Evolutionary conservation across 305 asterid genomes (phyloP).

Genomic region (Plantago lanceolata): DNA sequence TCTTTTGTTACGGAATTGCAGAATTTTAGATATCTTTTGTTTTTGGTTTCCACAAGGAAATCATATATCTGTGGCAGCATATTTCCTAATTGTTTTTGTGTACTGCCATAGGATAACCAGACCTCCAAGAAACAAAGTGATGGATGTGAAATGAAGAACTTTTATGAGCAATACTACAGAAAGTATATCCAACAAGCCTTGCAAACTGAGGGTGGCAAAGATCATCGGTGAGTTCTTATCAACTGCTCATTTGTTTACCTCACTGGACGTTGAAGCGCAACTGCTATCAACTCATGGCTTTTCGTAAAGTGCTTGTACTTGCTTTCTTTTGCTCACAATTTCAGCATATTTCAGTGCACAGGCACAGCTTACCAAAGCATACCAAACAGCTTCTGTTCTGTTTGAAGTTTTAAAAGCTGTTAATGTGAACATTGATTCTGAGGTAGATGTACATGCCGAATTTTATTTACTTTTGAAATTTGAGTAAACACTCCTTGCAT

Average conservation of each 20-base stretch:
- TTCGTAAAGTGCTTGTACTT: constrained; percentile 11
- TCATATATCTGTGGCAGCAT: too few relatives aligned
- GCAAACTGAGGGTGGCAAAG: constrained; percentile 94
- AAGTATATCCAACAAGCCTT: constrained; percentile 95
- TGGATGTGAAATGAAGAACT: constrained; percentile 99
- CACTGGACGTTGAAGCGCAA: constrained; percentile 16
- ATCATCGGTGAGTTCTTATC: constrained; percentile 66
- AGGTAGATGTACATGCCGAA: constrained; percentile 36
- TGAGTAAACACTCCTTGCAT: constrained; percentile 5
- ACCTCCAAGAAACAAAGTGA: constrained; percentile 90
- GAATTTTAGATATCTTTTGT: too few relatives aligned
- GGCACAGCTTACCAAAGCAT: constrained; percentile 94
- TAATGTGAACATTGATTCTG: constrained; percentile 89
- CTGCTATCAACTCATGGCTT: neutral
- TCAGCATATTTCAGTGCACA: constrained; percentile 63
- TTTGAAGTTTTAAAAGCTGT: constrained; percentile 99
- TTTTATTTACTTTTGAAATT: neutral
- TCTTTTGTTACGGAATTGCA: too few relatives aligned
- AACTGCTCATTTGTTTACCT: constrained; percentile 9
- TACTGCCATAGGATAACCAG: constrained; percentile 65
- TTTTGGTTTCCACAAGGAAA: too few relatives aligned
- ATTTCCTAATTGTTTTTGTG: neutral
- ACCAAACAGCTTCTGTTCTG: constrained; percentile 94
- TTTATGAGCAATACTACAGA: constrained; percentile 94
- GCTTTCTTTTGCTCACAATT: constrained; percentile 20